A percentile compares a stretch with the other conserved stretches of the same genome.
Evolutionary conservation across 2,329 filamentous ascomycete species (phyloP).

Genomic region (Meredithiella fracta): DNA sequence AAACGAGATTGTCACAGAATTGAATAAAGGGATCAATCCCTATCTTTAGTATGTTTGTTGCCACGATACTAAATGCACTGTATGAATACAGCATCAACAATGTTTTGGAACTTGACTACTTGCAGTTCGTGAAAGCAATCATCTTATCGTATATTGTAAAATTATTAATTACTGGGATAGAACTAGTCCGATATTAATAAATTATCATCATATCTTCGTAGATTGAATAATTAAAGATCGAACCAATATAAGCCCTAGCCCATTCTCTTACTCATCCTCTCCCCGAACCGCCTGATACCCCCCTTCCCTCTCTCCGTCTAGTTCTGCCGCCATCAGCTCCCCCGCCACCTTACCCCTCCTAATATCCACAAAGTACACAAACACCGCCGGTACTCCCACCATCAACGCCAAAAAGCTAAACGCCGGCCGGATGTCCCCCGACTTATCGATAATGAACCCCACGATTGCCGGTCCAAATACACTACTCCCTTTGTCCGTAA

Average conservation of each 20-base stretch:
- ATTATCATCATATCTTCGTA: too few species aligned
- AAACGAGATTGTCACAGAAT: conserved; percentile 60
- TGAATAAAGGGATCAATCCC: conserved; percentile 58
- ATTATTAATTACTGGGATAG: too few species aligned
- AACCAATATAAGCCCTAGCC: too few species aligned
- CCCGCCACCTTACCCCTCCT: conserved; percentile 60
- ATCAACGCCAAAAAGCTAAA: conserved; percentile 83
- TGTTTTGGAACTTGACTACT: too few species aligned
- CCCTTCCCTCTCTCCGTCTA: conserved; percentile 33
- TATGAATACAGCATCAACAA: background rate
- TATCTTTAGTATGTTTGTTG: conserved; percentile 30
- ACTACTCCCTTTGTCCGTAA: conserved; percentile 91
- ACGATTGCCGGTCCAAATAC: conserved; percentile 91
- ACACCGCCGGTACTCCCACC: conserved; percentile 67
- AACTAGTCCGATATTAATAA: too few species aligned
- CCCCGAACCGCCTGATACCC: too few species aligned
- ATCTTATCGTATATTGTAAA: too few species aligned
- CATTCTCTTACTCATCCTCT: too few species aligned
- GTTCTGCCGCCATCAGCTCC: conserved; percentile 42
- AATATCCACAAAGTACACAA: conserved; percentile 75
- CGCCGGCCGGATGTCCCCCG: conserved; percentile 65
- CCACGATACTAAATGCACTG: conserved; percentile 14
- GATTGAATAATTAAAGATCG: too few species aligned
- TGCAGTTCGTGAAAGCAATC: too few species aligned
- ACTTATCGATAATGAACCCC: conserved; percentile 73